Evolutionary conservation across 495 filamentous ascomycete genomes (phyloP), one percentile per base, ranked within the genome.

Genomic region (Hypoxylon cercidicola): DNA sequence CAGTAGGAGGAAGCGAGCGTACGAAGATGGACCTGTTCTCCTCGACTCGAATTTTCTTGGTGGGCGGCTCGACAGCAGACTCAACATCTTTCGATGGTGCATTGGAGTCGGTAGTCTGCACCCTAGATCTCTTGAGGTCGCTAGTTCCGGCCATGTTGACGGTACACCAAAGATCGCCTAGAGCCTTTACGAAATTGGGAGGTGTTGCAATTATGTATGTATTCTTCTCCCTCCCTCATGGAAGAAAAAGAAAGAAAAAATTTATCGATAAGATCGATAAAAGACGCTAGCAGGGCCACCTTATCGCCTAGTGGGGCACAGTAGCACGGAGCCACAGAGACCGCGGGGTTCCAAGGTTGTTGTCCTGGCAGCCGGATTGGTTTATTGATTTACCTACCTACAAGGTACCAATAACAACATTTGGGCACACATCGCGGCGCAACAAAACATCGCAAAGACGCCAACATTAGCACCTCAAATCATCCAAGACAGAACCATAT

Each of bases 11-110:
- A 37, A 99, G 85, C 28, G 90, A 93, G 67, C 93, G 89, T 63
- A 99, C 88, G 79, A 98, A 99, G 62, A 99, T 86, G 10, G 92
- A 90, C 50, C 88, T 81, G 54, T 87, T 79, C 50, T 77, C 76
- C 21, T 82, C 81, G 46, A 79, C 70, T 47, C 77, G 72, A 18
- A 78, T 68, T 59, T 81, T 82, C 59, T 83, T 83, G 46, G 62
- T 68, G 15, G 72, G 75, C 11, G 70, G 77, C 23, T 76, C 75
- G 25, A 67, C 30, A 21, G 37, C 28, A 16, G 57, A 50, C 49
- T 55, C 63, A 3, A 39, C 49, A 25, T 66, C 68, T 19, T 69
- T 60, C 30, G 64, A 47, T 16, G 55, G 52, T 30, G 46, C 53
- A 35, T 62, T 69, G 46, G 71, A 71, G 67, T 58, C 72, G 51